Conservation (phyloP, 78 protist species). For the Polysphondylium violaceum region DNA sequence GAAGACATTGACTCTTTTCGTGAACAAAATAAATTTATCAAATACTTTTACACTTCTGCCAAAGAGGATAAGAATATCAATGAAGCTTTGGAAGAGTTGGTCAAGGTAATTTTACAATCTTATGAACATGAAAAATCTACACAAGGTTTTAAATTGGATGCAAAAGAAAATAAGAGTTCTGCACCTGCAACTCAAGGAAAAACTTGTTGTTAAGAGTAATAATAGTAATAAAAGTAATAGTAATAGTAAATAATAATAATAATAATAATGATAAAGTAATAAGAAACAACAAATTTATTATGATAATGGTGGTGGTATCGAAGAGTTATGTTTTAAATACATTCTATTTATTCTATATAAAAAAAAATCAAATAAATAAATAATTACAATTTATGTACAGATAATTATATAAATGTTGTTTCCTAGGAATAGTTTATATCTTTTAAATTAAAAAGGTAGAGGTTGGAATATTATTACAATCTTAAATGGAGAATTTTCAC, state of each 20-base stretch:
- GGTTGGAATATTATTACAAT: no score
- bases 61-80: conserved; percentile 48
- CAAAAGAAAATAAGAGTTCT: neutral
- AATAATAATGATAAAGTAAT: no score
- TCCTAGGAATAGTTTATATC: no score
- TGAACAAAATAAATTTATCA: conserved; percentile 23
- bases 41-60: conserved; percentile 63
- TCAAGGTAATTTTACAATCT: conserved; percentile 34
- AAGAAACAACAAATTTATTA: no score
- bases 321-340: no score
- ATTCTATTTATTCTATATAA: no score
- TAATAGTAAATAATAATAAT: neutral
- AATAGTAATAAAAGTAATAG: neutral
- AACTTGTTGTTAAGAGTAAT: conserved; percentile 21
- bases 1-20: conserved; percentile 54
- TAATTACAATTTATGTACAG: no score
- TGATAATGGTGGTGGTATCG: no score
- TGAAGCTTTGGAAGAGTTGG: conserved; percentile 40
- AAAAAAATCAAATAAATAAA: no score
- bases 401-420: no score
- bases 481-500: no score
- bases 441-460: no score
- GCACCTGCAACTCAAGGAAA: conserved; percentile 9
- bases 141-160: conserved; percentile 13
- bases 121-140: conserved; percentile 4